phyloP scores from a whole-genome alignment of 768 basidiomycete species.

The Lepiota venenata region DNA sequence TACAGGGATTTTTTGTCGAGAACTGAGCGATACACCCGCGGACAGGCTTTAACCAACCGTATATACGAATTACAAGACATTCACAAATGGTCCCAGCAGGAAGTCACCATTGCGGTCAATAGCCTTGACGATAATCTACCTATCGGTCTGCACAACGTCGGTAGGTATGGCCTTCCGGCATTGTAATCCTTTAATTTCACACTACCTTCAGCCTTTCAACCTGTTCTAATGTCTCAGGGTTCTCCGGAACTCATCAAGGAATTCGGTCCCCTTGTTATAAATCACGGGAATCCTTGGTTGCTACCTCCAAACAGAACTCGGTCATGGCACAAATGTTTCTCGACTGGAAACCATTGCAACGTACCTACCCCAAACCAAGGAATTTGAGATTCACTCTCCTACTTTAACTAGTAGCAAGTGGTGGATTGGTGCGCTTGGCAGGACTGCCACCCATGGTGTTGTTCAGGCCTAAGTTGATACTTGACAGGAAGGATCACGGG shows the following conservation, averaged over 20 bases:
- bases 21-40: conserved; percentile 53
- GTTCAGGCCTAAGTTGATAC: conserved; percentile 72
- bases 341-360: conserved; percentile 75
- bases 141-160: conserved; percentile 34
- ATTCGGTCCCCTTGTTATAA: conserved; percentile 46
- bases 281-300: conserved; percentile 65
- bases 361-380: conserved; percentile 58
- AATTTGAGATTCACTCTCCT: conserved; percentile 77
- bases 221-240: conserved; percentile 62
- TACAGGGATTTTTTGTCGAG: conserved; percentile 55
- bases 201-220: conserved; percentile 50
- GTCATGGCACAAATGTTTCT: conserved; percentile 71
- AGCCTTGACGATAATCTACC: conserved; percentile 53
- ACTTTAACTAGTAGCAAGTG: conserved; percentile 75
- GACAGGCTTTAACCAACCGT: conserved; percentile 49
- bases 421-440: conserved; percentile 77
- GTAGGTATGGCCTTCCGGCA: conserved; percentile 22
- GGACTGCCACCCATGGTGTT: conserved; percentile 71
- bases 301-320: conserved; percentile 78
- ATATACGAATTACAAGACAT: conserved; percentile 55
- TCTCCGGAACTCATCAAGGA: conserved; percentile 48
- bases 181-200: conserved; percentile 12
- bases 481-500: conserved; percentile 57
- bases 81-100: conserved; percentile 49
- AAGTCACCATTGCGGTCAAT: conserved; percentile 42